phyloP scores from a whole-genome alignment of 78 protist species.

The Tieghemostelium lacteum region DNA sequence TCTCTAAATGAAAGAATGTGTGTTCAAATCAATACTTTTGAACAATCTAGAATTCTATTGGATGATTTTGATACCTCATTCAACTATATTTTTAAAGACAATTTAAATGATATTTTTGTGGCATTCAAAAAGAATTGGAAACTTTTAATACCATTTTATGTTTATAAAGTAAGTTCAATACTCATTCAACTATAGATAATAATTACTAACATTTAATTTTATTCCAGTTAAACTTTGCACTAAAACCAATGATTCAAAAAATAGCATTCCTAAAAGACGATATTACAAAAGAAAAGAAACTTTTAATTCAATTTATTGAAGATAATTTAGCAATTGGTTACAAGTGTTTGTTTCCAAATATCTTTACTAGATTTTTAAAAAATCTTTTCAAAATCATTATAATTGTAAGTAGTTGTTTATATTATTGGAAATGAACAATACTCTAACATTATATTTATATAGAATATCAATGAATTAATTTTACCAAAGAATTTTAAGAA shows the following conservation, averaged over 20 bases:
- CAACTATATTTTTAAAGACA: conserved; percentile 14
- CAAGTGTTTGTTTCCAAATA: neutral
- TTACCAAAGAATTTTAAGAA: conserved; percentile 13
- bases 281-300: neutral
- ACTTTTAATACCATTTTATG: conserved; percentile 4
- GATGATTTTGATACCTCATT: conserved; percentile 37
- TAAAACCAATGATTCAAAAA: conserved; percentile 41
- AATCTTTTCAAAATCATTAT: neutral
- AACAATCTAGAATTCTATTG: conserved; percentile 36
- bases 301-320: conserved; percentile 10
- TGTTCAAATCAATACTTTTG: conserved; percentile 51
- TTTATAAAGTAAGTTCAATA: neutral
- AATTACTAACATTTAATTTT: neutral
- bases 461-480: conserved; percentile 22
- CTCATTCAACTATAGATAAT: neutral
- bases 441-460: neutral
- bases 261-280: conserved; percentile 25
- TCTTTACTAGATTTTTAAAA: conserved; percentile 4
- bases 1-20: conserved; percentile 11
- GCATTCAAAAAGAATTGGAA: conserved; percentile 37
- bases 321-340: neutral
- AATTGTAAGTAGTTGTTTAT: neutral
- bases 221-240: conserved; percentile 6
- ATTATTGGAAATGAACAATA: neutral
- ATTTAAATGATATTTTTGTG: conserved; percentile 19